Percentiles rank a stretch among this genome's conserved stretches.
Conservation (phyloP, 306 rosid species). For the Abrus precatorius region DNA sequence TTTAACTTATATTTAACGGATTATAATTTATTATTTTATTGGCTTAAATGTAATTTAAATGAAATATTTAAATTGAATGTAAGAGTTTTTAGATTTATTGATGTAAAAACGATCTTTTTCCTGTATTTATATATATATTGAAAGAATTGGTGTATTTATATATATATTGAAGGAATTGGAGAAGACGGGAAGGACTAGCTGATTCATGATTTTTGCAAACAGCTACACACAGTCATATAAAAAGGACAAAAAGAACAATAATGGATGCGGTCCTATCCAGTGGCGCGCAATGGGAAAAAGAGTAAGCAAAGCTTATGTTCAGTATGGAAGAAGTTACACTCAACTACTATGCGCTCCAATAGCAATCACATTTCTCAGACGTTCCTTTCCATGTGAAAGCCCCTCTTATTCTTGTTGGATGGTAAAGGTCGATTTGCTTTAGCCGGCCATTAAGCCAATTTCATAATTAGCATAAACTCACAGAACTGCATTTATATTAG, state of each 20-base stretch:
- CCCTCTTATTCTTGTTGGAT: neutral
- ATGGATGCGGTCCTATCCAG: slow-evolving; percentile 42
- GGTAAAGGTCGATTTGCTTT: neutral
- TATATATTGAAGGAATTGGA: no score
- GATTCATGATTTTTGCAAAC: neutral
- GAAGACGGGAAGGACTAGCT: neutral
- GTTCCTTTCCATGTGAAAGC: slow-evolving; percentile 36
- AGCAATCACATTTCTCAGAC: neutral
- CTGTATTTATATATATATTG: no score
- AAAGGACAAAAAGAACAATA: slow-evolving; percentile 42
- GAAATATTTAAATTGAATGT: no score
- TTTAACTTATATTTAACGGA: no score
- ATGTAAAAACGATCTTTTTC: no score
- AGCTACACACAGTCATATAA: neutral
- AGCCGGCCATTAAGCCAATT: no score
- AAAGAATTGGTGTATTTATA: no score
- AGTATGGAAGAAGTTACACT: slow-evolving; percentile 24
- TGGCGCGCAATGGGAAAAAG: slow-evolving; percentile 47
- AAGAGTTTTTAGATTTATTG: no score
- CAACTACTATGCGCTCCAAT: neutral
- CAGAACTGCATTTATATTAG: neutral
- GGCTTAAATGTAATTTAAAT: no score
- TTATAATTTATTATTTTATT: no score
- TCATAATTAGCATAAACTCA: no score
- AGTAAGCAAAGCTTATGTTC: slow-evolving; percentile 41